phyloP scores from a whole-genome alignment of 2,329 filamentous ascomycete genomes.

The Talaromyces rugulosus region DNA sequence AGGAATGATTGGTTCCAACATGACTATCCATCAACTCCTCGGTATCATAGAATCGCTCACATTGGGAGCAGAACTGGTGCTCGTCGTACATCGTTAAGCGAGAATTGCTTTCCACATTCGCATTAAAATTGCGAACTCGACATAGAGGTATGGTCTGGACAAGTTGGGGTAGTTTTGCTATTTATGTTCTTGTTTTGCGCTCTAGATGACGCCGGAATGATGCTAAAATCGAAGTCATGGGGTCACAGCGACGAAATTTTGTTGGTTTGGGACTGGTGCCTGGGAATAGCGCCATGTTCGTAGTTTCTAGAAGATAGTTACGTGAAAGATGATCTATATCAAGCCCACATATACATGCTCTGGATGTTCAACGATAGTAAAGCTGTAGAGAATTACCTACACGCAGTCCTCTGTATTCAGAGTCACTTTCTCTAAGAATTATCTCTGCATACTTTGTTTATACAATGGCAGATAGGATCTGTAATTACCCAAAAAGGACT shows the following conservation, averaged over 20 bases:
- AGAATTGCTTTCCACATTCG: neutral
- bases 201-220: neutral
- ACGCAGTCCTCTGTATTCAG: neutral
- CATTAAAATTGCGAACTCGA: neutral
- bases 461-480: neutral
- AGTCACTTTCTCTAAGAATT: neutral
- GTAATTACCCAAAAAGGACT: neutral
- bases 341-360: neutral
- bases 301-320: neutral
- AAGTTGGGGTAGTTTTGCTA: neutral
- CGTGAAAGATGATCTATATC: neutral
- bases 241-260: neutral
- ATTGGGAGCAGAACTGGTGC: neutral
- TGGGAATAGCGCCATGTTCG: neutral
- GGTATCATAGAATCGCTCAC: neutral
- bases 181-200: neutral
- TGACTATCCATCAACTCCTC: neutral
- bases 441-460: neutral
- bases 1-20: neutral
- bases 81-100: neutral
- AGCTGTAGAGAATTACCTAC: neutral
- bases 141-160: neutral
- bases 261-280: neutral
- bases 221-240: neutral
- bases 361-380: neutral